Base-by-base conservation (phyloP, 768 basidiomycete genomes). In the Lepiota venenata region DNA sequence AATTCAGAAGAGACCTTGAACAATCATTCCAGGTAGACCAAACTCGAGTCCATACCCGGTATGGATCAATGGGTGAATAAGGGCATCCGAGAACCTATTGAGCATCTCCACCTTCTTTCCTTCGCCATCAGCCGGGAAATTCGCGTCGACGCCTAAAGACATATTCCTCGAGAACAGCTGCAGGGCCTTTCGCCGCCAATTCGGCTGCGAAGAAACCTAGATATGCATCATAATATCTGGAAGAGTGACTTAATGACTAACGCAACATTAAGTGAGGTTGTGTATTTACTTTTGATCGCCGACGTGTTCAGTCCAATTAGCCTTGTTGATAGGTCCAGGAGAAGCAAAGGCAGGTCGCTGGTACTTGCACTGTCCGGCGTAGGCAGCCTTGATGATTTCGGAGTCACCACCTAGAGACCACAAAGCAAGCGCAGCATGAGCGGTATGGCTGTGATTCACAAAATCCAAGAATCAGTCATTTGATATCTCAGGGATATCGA, bases 21-120 rank as follows among this genome's bases (percentile, higher is more conserved):
- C 80, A 2, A 80, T 66, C 43, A 86, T 63, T 0, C 85, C 87
- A 6, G 80, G 75, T 16, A 84, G 50, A 2, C 63, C 71, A 55
- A 87, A 87, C 63, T 88, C 88, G 6, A 76, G 63, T 2, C 85
- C 86, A 64, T 81, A 80, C n/a, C 83, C 85, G 2, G 68, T 57
- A 59, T 88, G 83, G 41, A 89, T 87, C 35, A 87, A 51, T 0
- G 87, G 82, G 59, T 90, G 87, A 2, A 88, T 18, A 8, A 86
- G 63, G 1, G 82, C 84, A 0, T 73, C 74, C 9, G 82, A 22
- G 58, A 83, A 76, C n/a, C 85, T 77, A 37, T 71, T 74, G 8
- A 88, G 60, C 83, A 88, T 83, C 56, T 40, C 37, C 29, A 36
- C 27, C 18, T 47, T 5, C 3, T 22, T 32, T 1, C 15, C 66